These are phyloP conservation scores for Entamoeba dispar DNA, from an alignment of 208 protist genomes.

Conservation along the genomic window DNA sequence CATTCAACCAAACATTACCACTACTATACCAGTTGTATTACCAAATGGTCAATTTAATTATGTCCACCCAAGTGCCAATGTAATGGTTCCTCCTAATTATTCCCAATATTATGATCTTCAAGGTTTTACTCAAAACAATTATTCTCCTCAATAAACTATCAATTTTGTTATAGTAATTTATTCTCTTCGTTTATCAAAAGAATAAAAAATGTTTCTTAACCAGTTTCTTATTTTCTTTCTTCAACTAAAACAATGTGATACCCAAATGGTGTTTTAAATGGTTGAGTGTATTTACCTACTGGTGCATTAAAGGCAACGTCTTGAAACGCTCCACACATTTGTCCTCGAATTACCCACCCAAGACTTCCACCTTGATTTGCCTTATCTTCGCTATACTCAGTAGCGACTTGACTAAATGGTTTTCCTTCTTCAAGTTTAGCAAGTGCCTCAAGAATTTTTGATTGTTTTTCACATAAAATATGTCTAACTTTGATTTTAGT, in stretches of 20 bases:
- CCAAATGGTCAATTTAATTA: not conserved
- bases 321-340: not conserved
- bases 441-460: conserved; percentile 14
- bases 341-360: conserved; percentile 7
- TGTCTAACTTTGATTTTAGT: conserved; percentile 9
- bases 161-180: too few relatives aligned
- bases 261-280: conserved; percentile 14
- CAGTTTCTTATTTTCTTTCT: not conserved
- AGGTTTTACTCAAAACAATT: not conserved
- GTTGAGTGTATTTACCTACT: not conserved
- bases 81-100: not conserved
- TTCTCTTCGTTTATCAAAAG: too few relatives aligned
- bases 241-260: conserved; percentile 18
- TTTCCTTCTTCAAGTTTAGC: not conserved
- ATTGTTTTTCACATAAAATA: conserved; percentile 26
- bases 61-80: not conserved
- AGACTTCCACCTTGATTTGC: conserved; percentile 12
- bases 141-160: not conserved
- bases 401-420: conserved; percentile 9
- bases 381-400: conserved; percentile 10
- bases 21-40: not conserved
- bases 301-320: conserved; percentile 6
- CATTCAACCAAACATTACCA: not conserved
- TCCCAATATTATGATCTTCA: not conserved
- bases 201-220: too few relatives aligned